Conservation (phyloP, 176 grass and related monocot species). For the Alloteropsis semialata region DNA sequence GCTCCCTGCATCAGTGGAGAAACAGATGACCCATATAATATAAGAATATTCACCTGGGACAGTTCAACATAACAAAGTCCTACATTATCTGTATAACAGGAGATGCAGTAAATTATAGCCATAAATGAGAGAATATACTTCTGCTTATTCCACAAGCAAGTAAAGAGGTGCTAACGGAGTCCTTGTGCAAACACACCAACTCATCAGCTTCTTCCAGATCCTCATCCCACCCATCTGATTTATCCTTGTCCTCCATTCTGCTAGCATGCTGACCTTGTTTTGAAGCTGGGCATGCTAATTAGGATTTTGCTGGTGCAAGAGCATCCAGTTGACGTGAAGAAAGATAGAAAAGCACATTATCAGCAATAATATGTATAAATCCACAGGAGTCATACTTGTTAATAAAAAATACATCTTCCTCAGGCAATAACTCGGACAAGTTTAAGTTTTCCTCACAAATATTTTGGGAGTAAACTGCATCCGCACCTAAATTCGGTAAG, state of each 20-base stretch:
- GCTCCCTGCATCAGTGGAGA: constrained; percentile 35
- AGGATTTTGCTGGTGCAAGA: constrained; percentile 33
- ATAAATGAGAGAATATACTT: constrained; percentile 27
- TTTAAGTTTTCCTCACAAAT: too few relatives aligned
- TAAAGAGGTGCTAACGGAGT: constrained; percentile 1
- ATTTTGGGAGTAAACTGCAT: neutral
- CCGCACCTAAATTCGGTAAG: neutral
- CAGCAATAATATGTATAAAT: constrained; percentile 3
- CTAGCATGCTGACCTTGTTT: constrained; percentile 9
- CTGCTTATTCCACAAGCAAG: constrained; percentile 24
- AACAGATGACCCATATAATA: constrained; percentile 13
- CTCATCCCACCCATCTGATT: constrained; percentile 40
- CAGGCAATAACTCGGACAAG: too few relatives aligned
- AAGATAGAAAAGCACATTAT: neutral
- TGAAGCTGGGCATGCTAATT: constrained; percentile 20
- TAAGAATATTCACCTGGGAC: neutral
- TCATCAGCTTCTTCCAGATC: constrained; percentile 48
- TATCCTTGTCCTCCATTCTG: constrained; percentile 22
- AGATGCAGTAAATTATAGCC: neutral
- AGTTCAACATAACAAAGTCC: neutral
- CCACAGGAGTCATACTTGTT: neutral
- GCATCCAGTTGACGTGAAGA: constrained; percentile 26
- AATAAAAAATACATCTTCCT: neutral
- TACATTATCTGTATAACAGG: neutral
- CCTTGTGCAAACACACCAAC: constrained; percentile 33